A percentile compares a stretch with the other conserved stretches of the same genome.
Evolutionary conservation across 148 eudicot species (phyloP).

Genomic region (Camellia sinensis): DNA sequence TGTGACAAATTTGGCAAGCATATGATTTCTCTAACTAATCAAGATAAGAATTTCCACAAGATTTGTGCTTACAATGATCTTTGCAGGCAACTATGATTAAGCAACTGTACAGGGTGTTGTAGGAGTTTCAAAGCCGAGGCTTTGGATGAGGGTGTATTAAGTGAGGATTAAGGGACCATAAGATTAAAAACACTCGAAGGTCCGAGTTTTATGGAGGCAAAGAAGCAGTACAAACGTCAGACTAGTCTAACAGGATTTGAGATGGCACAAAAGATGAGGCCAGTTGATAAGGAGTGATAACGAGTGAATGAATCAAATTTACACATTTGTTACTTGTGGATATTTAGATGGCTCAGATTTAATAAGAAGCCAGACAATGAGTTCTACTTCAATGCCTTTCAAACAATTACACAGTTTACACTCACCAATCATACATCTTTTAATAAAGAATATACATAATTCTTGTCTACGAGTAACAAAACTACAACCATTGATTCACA

Average conservation of each 20-base stretch:
- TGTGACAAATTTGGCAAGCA: too few species aligned
- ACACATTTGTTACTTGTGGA: background rate
- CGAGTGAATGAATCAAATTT: conserved; percentile 1
- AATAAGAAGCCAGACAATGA: background rate
- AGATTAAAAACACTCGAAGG: background rate
- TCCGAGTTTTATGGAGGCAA: background rate
- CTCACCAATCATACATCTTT: too few species aligned
- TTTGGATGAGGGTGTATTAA: too few species aligned
- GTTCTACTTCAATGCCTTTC: background rate
- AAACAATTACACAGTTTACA: background rate
- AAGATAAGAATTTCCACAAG: too few species aligned
- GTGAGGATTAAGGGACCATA: too few species aligned
- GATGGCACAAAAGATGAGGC: conserved; percentile 2
- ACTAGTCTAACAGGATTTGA: background rate
- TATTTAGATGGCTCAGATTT: too few species aligned
- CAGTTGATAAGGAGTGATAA: background rate
- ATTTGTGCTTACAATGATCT: too few species aligned
- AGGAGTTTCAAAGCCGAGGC: too few species aligned
- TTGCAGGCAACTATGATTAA: too few species aligned
- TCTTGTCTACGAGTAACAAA: background rate
- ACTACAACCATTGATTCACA: background rate
- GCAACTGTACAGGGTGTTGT: too few species aligned
- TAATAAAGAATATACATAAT: background rate
- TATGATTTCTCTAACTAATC: too few species aligned
- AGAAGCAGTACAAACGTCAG: background rate